These are phyloP conservation scores for Trypanosoma melophagium DNA, from an alignment of 208 protist genomes.

Conservation along the genomic window DNA sequence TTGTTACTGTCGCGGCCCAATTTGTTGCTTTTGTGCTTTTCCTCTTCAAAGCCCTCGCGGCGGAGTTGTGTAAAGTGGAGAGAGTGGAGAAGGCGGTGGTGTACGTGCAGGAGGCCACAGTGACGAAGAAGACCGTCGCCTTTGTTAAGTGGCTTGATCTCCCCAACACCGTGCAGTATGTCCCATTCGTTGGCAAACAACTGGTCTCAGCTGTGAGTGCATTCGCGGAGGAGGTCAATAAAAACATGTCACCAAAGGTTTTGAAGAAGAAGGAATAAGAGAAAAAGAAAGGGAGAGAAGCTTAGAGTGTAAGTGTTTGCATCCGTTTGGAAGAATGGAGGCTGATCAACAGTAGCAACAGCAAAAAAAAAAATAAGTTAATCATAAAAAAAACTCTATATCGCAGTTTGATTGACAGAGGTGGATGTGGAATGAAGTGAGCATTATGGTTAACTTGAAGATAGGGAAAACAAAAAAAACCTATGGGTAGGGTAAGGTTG, in stretches of 20 bases:
- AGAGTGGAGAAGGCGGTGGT: slow-evolving; percentile 12
- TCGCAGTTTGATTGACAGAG: too few species aligned
- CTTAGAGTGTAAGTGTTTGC: too few species aligned
- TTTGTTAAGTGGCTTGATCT: not conserved
- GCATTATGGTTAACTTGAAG: too few species aligned
- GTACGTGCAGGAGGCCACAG: slow-evolving; percentile 6
- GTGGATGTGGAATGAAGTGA: too few species aligned
- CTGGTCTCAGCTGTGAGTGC: slow-evolving; percentile 27
- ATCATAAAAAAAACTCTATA: too few species aligned
- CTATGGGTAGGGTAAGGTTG: too few species aligned
- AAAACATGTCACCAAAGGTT: slow-evolving; percentile 11
- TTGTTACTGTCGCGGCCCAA: slow-evolving; percentile 37
- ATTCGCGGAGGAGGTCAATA: slow-evolving; percentile 33
- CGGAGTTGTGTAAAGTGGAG: slow-evolving; percentile 17
- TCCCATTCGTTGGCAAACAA: slow-evolving; percentile 41
- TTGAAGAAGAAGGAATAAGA: not conserved
- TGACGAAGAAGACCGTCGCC: not conserved
- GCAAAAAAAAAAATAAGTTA: too few species aligned
- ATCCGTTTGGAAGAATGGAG: too few species aligned
- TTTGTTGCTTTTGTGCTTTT: slow-evolving; percentile 38
- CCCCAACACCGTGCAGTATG: slow-evolving; percentile 5
- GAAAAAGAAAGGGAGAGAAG: not conserved
- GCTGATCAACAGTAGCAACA: too few species aligned
- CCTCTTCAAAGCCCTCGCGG: slow-evolving; percentile 25
- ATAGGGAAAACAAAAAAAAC: too few species aligned